phyloP scores from a whole-genome alignment of 345 rosid species.

The Turnera subulata region DNA sequence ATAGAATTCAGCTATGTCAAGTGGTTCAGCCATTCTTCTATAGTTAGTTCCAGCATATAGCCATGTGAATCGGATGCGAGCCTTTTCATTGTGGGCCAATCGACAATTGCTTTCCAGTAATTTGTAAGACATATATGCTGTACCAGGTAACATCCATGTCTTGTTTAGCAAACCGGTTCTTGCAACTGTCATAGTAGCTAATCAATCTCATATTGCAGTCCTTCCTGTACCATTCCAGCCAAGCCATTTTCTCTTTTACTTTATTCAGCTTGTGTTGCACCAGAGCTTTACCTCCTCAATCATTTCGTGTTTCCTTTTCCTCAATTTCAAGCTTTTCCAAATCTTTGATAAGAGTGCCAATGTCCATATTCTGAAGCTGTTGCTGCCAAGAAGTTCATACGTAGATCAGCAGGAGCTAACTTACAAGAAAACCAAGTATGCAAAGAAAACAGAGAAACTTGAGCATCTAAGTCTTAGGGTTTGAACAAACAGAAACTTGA shows the following conservation, averaged over 20 bases:
- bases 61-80: constrained; percentile 25
- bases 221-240: constrained; percentile 65
- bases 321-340: constrained; percentile 11
- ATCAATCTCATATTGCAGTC: constrained; percentile 9
- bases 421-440: too few relatives aligned
- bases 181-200: constrained; percentile 65
- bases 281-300: constrained; percentile 18
- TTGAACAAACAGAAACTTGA: too few relatives aligned
- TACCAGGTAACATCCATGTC: neutral
- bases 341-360: neutral
- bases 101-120: constrained; percentile 51
- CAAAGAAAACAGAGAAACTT: too few relatives aligned
- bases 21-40: constrained; percentile 71
- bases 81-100: constrained; percentile 44
- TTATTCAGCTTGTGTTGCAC: constrained; percentile 32
- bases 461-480: too few relatives aligned
- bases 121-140: constrained; percentile 24
- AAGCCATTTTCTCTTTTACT: constrained; percentile 36
- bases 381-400: constrained; percentile 15
- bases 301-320: constrained; percentile 13
- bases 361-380: constrained; percentile 11
- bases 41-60: constrained; percentile 47
- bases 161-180: neutral
- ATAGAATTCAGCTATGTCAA: constrained; percentile 70
- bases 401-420: neutral